Base-by-base conservation (phyloP, 2,329 filamentous ascomycete species). In the Pseudogymnoascus sp. region DNA sequence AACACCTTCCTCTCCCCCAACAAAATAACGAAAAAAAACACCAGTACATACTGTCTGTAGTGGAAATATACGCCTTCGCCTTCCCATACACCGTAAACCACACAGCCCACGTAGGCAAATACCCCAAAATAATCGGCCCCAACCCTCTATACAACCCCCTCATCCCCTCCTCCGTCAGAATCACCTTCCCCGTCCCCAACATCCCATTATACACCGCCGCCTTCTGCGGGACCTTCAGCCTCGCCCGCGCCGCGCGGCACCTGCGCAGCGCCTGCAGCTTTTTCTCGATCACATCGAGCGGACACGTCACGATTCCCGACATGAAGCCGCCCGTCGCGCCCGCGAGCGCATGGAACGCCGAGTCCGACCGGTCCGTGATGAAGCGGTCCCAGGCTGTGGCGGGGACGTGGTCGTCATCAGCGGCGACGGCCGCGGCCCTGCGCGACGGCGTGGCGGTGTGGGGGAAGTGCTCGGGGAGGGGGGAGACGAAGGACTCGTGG, bases 251-350 rank as follows among this genome's bases (percentile, higher is more conserved):
- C 75, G 76, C 67, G 78, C 82, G 68, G 75, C 96, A 96, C 18
- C 91, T 90, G 66, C 93, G 93, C 75, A 97, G 95, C 14, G 93
- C 93, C 75, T 99, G 95, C 65, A 99, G 78, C 76, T 97, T 97
- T 49, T 95, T 99, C 80, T 99, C 99, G 77, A 99, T 97, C 66
- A 99, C 95, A 80, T 99, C 95, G 69, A 99, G 87, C 43, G 95
- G 95, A 75, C 95, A 99, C 61, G 93, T 97, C 67, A 97, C 90
- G 62, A 99, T 85, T 60, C 95, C 95, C 6, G 93, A 96, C 21
- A 91, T 92, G 71, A 97, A 91, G 59, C 95, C 95, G 60, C 93
- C 93, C 63, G 91, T 82, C 59, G 93, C 93, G 62, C 95, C 95
- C 45, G 91, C 88, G 63, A 97, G 81, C 66, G 91, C 91, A 74